A percentile compares a stretch with the other conserved stretches of the same genome.
These are phyloP conservation scores for Vanilla planifolia DNA, from an alignment of 106 monocot species.

Conservation along the genomic window DNA sequence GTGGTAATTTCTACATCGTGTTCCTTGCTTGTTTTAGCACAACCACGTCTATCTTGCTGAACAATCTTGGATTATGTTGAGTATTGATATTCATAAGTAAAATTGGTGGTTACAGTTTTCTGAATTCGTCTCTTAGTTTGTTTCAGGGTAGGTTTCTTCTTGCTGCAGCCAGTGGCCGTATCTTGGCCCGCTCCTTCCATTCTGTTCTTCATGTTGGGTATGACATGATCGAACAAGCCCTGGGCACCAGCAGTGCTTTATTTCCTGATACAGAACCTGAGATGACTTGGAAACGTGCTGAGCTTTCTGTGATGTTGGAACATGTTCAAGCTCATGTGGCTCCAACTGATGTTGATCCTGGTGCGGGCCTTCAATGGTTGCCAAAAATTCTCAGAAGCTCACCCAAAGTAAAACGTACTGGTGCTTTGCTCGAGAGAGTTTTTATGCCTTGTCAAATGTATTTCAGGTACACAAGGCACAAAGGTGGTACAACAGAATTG, in stretches of 20 bases:
- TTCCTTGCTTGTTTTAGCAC: no score
- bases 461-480: constrained; percentile 92
- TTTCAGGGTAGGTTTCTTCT: constrained; percentile 97
- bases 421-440: constrained; percentile 95
- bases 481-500: constrained; percentile 89
- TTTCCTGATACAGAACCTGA: constrained; percentile 55
- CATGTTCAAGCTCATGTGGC: constrained; percentile 99
- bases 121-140: constrained; percentile 1
- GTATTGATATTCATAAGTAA: not conserved
- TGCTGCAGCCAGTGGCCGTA: constrained; percentile 92
- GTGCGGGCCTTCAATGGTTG: constrained; percentile 98
- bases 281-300: constrained; percentile 79
- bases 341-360: constrained; percentile 99
- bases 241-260: constrained; percentile 30
- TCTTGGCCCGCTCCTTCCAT: constrained; percentile 88
- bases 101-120: not conserved
- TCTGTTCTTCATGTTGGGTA: constrained; percentile 89
- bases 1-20: no score
- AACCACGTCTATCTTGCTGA: constrained; percentile 1
- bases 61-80: not conserved
- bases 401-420: constrained; percentile 89
- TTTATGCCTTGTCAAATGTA: constrained; percentile 99
- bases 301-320: constrained; percentile 87
- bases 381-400: constrained; percentile 83
- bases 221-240: constrained; percentile 84